Conservation (phyloP, 2,329 filamentous ascomycete species). For the Talaromyces sp. region DNA sequence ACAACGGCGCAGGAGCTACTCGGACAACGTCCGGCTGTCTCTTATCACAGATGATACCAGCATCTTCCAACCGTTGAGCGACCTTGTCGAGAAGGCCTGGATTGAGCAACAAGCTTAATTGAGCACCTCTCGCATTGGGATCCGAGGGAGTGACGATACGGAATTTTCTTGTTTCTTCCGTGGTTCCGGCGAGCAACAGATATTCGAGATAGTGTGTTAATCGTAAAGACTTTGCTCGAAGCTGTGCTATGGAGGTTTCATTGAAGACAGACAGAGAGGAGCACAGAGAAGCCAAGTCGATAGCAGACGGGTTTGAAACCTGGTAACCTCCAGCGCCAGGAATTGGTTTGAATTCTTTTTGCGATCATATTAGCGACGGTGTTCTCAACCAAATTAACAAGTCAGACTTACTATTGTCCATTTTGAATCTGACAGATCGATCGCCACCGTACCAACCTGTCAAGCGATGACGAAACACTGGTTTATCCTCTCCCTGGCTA, state of each 20-base stretch:
- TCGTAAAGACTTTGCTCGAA: constrained; percentile 65
- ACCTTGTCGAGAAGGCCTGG: constrained; percentile 67
- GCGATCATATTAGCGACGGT: neutral
- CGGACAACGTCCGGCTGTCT: constrained; percentile 77
- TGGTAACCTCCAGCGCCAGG: constrained; percentile 74
- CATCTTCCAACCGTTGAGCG: constrained; percentile 58
- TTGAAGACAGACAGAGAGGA: constrained; percentile 68
- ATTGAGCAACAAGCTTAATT: constrained; percentile 68
- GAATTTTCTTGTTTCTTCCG: constrained; percentile 43
- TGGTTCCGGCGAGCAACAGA: constrained; percentile 47
- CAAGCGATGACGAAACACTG: constrained; percentile 60
- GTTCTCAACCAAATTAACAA: neutral
- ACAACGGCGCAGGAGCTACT: constrained; percentile 74
- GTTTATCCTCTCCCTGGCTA: constrained; percentile 36
- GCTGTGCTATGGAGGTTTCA: constrained; percentile 60
- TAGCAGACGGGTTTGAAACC: constrained; percentile 70
- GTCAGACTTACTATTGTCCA: constrained; percentile 57
- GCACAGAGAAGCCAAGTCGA: constrained; percentile 68
- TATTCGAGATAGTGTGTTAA: constrained; percentile 72
- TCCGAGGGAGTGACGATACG: constrained; percentile 64
- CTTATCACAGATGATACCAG: constrained; percentile 73
- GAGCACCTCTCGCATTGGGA: constrained; percentile 64
- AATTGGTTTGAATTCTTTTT: constrained; percentile 64
- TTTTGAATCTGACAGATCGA: constrained; percentile 68
- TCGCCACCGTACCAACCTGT: constrained; percentile 82